Evolutionary conservation across 805 yeast genomes (phyloP).

Genomic region (Saccharomycopsis selenospora): DNA sequence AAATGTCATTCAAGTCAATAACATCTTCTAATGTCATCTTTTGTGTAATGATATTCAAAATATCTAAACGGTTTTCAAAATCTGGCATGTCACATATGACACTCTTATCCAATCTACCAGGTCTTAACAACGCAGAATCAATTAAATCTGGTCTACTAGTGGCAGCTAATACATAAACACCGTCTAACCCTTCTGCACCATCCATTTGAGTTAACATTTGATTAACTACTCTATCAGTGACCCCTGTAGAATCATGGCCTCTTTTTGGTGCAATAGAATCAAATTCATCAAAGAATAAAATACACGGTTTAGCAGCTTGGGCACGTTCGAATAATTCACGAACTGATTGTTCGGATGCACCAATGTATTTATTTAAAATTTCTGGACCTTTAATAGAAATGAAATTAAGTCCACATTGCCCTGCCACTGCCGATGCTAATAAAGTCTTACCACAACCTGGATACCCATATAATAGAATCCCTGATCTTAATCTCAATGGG

Average conservation of each 20-base stretch:
- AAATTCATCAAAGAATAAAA: slow-evolving; percentile 89
- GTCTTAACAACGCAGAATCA: slow-evolving; percentile 89
- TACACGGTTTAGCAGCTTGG: slow-evolving; percentile 89
- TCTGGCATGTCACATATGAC: slow-evolving; percentile 85
- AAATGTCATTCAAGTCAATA: slow-evolving; percentile 49
- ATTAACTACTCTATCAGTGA: slow-evolving; percentile 94
- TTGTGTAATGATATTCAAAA: slow-evolving; percentile 48
- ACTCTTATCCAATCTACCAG: slow-evolving; percentile 92
- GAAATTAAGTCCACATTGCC: slow-evolving; percentile 88
- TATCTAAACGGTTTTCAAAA: slow-evolving; percentile 62
- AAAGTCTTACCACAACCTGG: slow-evolving; percentile 98
- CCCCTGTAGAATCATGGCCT: slow-evolving; percentile 97
- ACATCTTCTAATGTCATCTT: slow-evolving; percentile 51
- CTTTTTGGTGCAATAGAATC: slow-evolving; percentile 97
- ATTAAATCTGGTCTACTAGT: slow-evolving; percentile 93
- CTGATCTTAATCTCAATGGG: slow-evolving; percentile 82
- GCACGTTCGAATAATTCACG: slow-evolving; percentile 92
- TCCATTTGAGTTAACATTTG: slow-evolving; percentile 98
- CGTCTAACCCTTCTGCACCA: slow-evolving; percentile 97
- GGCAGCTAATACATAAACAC: slow-evolving; percentile 94
- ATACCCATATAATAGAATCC: slow-evolving; percentile 84
- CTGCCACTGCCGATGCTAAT: slow-evolving; percentile 87
- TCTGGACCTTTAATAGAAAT: slow-evolving; percentile 95
- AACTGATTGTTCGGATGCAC: slow-evolving; percentile 93
- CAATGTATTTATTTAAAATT: slow-evolving; percentile 88